Base-by-base conservation (phyloP, 345 rosid genomes). In the Hirschfeldia incana region DNA sequence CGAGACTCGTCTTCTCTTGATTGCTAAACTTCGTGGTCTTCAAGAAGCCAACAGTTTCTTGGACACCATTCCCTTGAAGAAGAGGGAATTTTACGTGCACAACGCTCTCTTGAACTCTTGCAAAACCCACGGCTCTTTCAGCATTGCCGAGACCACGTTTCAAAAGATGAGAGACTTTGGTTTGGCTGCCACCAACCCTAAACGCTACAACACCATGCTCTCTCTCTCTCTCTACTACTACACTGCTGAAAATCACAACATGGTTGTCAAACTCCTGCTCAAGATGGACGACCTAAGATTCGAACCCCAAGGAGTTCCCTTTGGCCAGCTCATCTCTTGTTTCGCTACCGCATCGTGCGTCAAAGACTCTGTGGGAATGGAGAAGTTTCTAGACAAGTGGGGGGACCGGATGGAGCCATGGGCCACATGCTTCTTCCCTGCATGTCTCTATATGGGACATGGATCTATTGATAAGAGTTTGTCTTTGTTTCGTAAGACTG, bases 231-330 rank as follows among this genome's bases (percentile, higher is more conserved):
- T 92, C 28, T 88, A 92, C 72, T 12, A 17, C 53, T 11, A 21
- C 53, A 76, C 26, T 60, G 76, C 76, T 42, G 70, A 17, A 12
- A 36, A 88, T 34, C 57, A 76, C 28, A 88, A 88, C 78, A 87
- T 85, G 78, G 70, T 88, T 6, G 87, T 87, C 27, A 26, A 13
- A 11, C 46, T 90, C 36, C 70, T 86, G 70, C 69, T 77, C 33
- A 91, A 90, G 74, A 92, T 92, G 95, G 77, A 82, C 64, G 70
- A 74, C 62, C 67, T 65, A 1, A 83, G 86, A 2, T 70, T 88
- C 5, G 32, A 15, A 5, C 68, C 60, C n/a, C 78, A 80, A 67
- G 57, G 8, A 1, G 72, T 68, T 61, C 73, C 88, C 6, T 78
- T 67, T 64, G 71, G 13, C 76, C 80, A 74, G 68, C 78, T 77